Evolutionary conservation across 129 eudicot genomes (phyloP).

Genomic region (Chrysanthemum lavandulifolium): DNA sequence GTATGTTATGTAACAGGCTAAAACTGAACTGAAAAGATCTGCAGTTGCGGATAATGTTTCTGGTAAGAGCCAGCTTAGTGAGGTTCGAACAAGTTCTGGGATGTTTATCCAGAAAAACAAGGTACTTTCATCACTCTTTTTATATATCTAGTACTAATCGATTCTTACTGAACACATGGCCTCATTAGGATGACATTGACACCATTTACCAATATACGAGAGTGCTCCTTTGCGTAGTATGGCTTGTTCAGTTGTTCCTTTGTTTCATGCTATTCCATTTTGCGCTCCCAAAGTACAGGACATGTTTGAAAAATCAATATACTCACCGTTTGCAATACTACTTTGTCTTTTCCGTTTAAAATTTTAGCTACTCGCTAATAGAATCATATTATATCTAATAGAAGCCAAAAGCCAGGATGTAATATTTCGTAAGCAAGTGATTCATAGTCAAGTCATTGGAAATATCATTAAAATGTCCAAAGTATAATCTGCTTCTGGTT

Average conservation of each 20-base stretch:
- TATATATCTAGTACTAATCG: not conserved
- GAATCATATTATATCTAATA: not conserved
- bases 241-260: too few relatives aligned
- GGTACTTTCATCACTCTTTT: slow-evolving; percentile 39
- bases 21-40: slow-evolving; percentile 88
- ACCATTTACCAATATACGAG: not conserved
- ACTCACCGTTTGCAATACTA: not conserved
- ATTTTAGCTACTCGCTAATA: not conserved
- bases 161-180: not conserved
- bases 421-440: too few relatives aligned
- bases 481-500: not conserved
- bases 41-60: slow-evolving; percentile 91
- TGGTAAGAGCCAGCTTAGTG: slow-evolving; percentile 84
- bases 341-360: not conserved
- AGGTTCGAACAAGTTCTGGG: slow-evolving; percentile 98
- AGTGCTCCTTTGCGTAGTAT: not conserved
- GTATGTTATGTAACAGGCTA: slow-evolving; percentile 59
- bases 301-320: too few relatives aligned
- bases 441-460: too few relatives aligned
- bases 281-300: too few relatives aligned
- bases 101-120: slow-evolving; percentile 80
- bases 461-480: too few relatives aligned
- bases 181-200: not conserved
- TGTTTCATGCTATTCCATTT: too few relatives aligned
- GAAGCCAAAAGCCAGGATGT: not conserved